Percentiles rank a stretch among this genome's conserved stretches.
These are phyloP conservation scores for Dictyostelium firmibasis DNA, from an alignment of 78 protist species.

Conservation along the genomic window DNA sequence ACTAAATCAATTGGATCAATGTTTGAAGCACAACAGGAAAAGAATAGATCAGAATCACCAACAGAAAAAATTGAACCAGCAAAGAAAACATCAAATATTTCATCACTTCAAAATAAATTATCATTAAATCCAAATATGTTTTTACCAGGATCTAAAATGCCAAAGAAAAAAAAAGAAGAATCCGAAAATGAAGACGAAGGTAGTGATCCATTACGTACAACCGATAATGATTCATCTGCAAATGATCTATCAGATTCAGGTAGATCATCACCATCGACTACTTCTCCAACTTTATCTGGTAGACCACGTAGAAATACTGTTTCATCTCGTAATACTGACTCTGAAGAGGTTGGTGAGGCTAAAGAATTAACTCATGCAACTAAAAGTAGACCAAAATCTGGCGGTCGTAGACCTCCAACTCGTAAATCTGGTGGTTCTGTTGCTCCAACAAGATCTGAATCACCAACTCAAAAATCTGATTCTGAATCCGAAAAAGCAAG, in stretches of 20 bases:
- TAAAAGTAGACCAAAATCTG: conserved; percentile 54
- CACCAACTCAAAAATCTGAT: background rate
- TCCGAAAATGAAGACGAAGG: conserved; percentile 4
- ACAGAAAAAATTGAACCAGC: background rate
- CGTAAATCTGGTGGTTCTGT: background rate
- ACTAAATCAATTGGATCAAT: conserved; percentile 47
- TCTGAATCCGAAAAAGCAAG: background rate
- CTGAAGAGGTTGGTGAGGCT: background rate
- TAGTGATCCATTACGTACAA: background rate
- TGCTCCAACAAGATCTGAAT: background rate
- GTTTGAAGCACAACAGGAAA: conserved; percentile 34
- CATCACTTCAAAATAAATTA: conserved; percentile 53
- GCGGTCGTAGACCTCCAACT: conserved; percentile 78
- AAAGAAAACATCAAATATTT: conserved; percentile 59
- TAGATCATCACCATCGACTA: background rate
- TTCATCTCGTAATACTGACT: background rate
- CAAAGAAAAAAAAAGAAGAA: conserved; percentile 53
- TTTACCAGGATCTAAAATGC: conserved; percentile 63
- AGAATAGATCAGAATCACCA: background rate
- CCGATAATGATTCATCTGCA: background rate
- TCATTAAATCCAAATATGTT: conserved; percentile 73
- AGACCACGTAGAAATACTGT: conserved; percentile 9
- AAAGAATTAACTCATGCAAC: conserved; percentile 45
- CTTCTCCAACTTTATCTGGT: conserved; percentile 8
- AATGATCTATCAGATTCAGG: background rate